These are phyloP conservation scores for Fennellomyces sp. DNA, from an alignment of 371 early-diverging fungal genomes.

Conservation along the genomic window DNA sequence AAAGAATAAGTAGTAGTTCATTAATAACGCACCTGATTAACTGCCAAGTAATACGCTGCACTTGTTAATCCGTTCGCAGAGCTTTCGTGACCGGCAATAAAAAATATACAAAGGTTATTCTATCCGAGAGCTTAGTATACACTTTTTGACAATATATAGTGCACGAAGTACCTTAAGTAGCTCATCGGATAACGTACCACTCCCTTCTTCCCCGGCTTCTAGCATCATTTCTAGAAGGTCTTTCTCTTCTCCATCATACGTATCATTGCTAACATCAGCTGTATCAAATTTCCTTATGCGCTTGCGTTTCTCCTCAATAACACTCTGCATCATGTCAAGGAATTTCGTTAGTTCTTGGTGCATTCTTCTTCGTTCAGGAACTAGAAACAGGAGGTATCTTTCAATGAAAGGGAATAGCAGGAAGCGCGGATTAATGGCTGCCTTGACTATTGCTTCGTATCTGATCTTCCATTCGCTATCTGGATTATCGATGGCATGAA, in stretches of 20 bases:
- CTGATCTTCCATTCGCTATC: slow-evolving; percentile 23
- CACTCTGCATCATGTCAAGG: neutral
- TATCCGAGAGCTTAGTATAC: slow-evolving; percentile 14
- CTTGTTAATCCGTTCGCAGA: slow-evolving; percentile 35
- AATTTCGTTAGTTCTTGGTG: neutral
- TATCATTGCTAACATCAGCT: too few species aligned
- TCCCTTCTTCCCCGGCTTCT: slow-evolving; percentile 21
- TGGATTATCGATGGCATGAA: slow-evolving; percentile 22
- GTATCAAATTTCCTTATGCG: too few species aligned
- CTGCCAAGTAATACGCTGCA: slow-evolving; percentile 38
- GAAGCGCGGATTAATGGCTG: neutral
- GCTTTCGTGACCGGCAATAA: slow-evolving; percentile 32
- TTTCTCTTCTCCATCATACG: too few species aligned
- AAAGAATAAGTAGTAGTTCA: neutral
- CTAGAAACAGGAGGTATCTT: neutral
- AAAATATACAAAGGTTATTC: slow-evolving; percentile 46
- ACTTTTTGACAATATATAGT: neutral
- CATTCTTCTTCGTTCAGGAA: neutral
- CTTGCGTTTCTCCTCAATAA: slow-evolving; percentile 6
- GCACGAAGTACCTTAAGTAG: slow-evolving; percentile 18
- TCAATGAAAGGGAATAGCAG: neutral
- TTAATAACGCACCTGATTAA: slow-evolving; percentile 26
- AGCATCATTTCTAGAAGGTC: slow-evolving; percentile 53
- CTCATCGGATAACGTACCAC: slow-evolving; percentile 10
- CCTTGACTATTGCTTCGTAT: slow-evolving; percentile 14